Base-by-base conservation (phyloP, 2,329 filamentous ascomycete genomes). In the Exophiala alcalophila region DNA sequence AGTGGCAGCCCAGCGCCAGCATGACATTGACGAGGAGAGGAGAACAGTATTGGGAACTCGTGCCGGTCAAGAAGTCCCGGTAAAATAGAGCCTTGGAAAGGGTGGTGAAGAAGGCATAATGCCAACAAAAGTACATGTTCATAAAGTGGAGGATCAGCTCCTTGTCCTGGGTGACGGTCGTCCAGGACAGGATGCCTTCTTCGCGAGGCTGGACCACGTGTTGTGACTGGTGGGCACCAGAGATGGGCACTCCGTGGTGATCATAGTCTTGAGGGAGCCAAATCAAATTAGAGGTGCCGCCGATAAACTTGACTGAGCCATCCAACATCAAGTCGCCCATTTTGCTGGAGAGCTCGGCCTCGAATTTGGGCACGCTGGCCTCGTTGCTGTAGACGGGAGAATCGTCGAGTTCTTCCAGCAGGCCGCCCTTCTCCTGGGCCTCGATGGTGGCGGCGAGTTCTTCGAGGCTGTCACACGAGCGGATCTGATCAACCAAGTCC, bases 121-220 rank as follows among this genome's bases (percentile, higher is more conserved):
- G 92, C 85, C 91, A 97, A 57, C 83, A 88, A 67, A 97, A 97
- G 67, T 98, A 98, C 86, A 97, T 90, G 59, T 90, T 91, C 61
- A 98, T 80, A 12, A 98, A 78, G 64, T 96, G 91, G 11, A 82
- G 77, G 55, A 96, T 81, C 31, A 95, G 73, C 40, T 84, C 78
- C 16, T 81, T 74, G 61, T 96, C 88, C 36, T 80, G 73, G 1
- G 88, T 95, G 31, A 95, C 88, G 11, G 74, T 78, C 0, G 91
- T 94, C 92, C 92, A 98, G 40, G 84, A 90, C 14, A 80, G 81
- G 40, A 92, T 74, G 3, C 88, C 82, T 49, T 91, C 78, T 37
- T 84, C 79, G 49, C 76, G 70, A 12, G 72, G 67, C 11, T 65
- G 61, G 42, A 73, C 71, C 24, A 70, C 65, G 25, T 31, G 16